Evolutionary conservation across 2,329 filamentous ascomycete species (phyloP), one percentile per base, ranked within the genome.

Genomic region (Verticillium alfalfae): DNA sequence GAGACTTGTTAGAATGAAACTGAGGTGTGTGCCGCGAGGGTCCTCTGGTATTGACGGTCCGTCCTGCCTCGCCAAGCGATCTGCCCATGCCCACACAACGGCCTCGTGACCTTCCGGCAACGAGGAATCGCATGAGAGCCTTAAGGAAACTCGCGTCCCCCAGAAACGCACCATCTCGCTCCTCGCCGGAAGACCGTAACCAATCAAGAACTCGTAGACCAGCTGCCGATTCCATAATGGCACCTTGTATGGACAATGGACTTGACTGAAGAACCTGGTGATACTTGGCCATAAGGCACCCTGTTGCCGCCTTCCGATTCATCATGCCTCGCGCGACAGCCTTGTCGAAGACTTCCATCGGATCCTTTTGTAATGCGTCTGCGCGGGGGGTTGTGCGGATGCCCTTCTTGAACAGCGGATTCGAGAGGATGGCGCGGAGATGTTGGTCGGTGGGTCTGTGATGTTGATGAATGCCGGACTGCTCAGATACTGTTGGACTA

Each of bases 261-360:
- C 73, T 69, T 65, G 76, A 67, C 58, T 72, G 68, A 2, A 69
- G 60, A 34, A 82, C 73, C 22, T 79, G 75, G 45, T 77, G 74
- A 37, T 73, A 71, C 66, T 85, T 79, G 16, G 79, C 77, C 36
- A 78, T 71, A 59, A 87, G 74, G 62, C 83, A 85, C 13, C 84
- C 84, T 1, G 79, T 79, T 0, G 84, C 84, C 1, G 81, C 78
- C 45, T 75, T 74, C 1, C 79, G 68, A 4, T 78, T 86, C 84
- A 87, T 85, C 66, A 87, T 76, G 41, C 83, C 83, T 67, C 76
- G 78, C 13, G 81, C 77, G 2, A 84, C 83, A 18, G 84, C 84
- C 61, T 79, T 76, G 64, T 85, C 79, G 63, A 87, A 87, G 3
- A 86, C 77, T 45, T 81, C 76, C 74, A 84, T 81, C 3, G 81